Evolutionary conservation across 2,329 filamentous ascomycete species (phyloP).

Genomic region (Escovopsis sp.): DNA sequence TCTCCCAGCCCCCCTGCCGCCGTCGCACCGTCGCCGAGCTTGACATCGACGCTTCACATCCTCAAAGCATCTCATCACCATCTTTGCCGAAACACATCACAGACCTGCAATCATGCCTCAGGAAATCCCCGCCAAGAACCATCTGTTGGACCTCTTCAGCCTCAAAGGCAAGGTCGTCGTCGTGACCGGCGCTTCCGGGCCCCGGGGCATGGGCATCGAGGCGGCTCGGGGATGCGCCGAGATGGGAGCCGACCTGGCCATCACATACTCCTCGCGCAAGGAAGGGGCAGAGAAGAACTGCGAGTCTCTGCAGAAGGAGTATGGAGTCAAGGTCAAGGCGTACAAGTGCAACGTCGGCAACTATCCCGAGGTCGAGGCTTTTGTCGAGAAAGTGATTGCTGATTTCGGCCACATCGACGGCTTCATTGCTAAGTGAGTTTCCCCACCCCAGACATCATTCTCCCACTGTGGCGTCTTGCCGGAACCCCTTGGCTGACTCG

Average conservation of each 20-base stretch:
- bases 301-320: conserved; percentile 45
- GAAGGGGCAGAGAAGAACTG: conserved; percentile 52
- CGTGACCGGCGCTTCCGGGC: conserved; percentile 52
- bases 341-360: conserved; percentile 45
- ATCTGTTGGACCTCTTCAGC: conserved; percentile 52
- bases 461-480: background rate
- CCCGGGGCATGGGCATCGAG: conserved; percentile 55
- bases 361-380: conserved; percentile 32
- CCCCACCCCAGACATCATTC: conserved; percentile 24
- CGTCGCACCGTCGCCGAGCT: too few species aligned
- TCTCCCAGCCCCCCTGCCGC: too few species aligned
- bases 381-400: conserved; percentile 46
- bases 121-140: conserved; percentile 37
- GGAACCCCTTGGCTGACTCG: too few species aligned
- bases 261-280: conserved; percentile 59
- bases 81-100: background rate
- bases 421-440: conserved; percentile 59
- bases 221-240: conserved; percentile 56
- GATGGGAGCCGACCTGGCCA: conserved; percentile 53
- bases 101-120: conserved; percentile 33
- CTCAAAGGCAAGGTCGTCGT: conserved; percentile 60
- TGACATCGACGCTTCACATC: too few species aligned
- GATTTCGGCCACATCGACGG: conserved; percentile 64
- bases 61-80: background rate
- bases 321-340: conserved; percentile 50